A percentile compares a stretch with the other conserved stretches of the same genome.
phyloP scores from a whole-genome alignment of 495 filamentous ascomycete genomes.

The Aspergillus carlsbadensis region DNA sequence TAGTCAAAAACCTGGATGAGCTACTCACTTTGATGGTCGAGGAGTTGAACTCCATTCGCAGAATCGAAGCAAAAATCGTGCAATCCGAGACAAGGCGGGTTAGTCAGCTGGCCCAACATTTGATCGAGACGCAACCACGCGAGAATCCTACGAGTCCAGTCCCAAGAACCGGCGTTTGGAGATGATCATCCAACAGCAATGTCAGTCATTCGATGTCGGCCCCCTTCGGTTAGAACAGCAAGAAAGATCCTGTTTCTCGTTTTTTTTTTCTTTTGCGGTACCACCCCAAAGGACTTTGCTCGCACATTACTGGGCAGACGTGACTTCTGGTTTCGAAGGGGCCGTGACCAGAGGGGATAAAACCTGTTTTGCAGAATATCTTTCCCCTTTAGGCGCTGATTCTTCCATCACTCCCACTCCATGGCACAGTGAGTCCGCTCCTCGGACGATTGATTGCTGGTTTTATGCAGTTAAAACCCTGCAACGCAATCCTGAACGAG shows the following conservation, averaged over 20 bases:
- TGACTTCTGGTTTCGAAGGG: not conserved
- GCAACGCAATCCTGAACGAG: not conserved
- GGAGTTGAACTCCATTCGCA: constrained; percentile 42
- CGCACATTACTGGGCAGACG: constrained; percentile 1
- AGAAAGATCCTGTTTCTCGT: constrained; percentile 8
- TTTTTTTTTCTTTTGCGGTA: not conserved
- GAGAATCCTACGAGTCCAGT: not conserved
- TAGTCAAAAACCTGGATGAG: constrained; percentile 29
- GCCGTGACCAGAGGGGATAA: constrained; percentile 2
- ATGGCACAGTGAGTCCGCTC: not conserved
- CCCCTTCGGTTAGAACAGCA: not conserved
- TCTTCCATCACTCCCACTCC: not conserved
- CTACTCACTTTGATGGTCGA: constrained; percentile 40
- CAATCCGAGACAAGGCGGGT: constrained; percentile 38
- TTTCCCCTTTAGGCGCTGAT: not conserved
- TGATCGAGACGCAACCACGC: constrained; percentile 19
- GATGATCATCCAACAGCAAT: constrained; percentile 12
- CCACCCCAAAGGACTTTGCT: not conserved
- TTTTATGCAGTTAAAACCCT: not conserved
- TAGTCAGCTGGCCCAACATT: constrained; percentile 30
- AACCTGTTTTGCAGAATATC: constrained; percentile 11
- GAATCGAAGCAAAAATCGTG: constrained; percentile 41
- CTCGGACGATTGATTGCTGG: not conserved
- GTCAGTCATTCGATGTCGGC: constrained; percentile 1
- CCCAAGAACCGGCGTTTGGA: constrained; percentile 17